These are phyloP conservation scores for Vitis rupestris DNA, from an alignment of 164 flowering plant genomes.

Conservation along the genomic window DNA sequence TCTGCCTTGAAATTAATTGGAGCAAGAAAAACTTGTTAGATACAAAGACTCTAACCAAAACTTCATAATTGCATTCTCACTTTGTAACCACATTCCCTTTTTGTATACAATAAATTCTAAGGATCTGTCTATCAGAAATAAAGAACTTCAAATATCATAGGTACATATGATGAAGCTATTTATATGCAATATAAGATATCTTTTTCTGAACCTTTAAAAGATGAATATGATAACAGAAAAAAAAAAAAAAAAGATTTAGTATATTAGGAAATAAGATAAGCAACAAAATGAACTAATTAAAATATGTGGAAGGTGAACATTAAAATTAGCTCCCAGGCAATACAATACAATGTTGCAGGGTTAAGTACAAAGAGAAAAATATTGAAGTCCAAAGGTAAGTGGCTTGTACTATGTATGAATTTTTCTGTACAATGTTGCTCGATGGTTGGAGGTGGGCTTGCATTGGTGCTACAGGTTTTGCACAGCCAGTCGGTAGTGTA, in stretches of 20 bases:
- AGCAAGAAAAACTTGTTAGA: not conserved
- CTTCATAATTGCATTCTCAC: not conserved
- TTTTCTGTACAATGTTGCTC: conserved; percentile 32
- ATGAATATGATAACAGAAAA: too few species aligned
- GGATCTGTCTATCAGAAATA: not conserved
- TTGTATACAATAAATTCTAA: not conserved
- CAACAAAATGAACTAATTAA: too few species aligned
- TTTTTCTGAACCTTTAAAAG: too few species aligned
- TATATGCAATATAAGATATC: too few species aligned
- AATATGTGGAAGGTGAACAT: not conserved
- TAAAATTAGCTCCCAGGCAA: not conserved
- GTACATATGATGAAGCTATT: not conserved
- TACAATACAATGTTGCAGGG: not conserved
- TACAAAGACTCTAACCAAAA: not conserved
- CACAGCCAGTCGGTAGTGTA: conserved; percentile 30
- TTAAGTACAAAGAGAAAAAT: not conserved
- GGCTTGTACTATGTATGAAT: conserved; percentile 41
- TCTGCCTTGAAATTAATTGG: not conserved
- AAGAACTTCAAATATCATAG: not conserved
- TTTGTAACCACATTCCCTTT: not conserved
- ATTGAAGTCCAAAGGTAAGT: not conserved
- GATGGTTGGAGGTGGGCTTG: conserved; percentile 31
- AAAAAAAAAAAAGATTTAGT: too few species aligned
- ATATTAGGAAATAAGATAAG: too few species aligned
- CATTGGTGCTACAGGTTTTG: conserved; percentile 40